These are phyloP conservation scores for Ustilago xerochloae DNA, from an alignment of 1,284 basidiomycete genomes.

Conservation along the genomic window DNA sequence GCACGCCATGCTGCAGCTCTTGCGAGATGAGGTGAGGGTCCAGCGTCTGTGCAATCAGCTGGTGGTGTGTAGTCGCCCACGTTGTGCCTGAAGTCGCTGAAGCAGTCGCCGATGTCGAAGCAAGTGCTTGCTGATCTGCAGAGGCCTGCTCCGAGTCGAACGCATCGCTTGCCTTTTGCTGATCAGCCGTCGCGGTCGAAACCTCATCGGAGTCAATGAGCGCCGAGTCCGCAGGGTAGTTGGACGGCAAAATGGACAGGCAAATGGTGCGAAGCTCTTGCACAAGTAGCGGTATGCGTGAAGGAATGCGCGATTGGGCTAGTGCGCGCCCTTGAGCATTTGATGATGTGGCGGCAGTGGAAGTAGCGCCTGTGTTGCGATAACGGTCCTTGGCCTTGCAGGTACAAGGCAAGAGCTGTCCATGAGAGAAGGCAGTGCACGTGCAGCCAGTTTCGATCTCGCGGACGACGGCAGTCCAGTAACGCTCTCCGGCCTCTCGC, in stretches of 20 bases:
- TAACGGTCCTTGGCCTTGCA: constrained; percentile 30
- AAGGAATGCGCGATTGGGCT: constrained; percentile 70
- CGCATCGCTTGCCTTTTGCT: not conserved
- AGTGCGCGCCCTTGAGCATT: not conserved
- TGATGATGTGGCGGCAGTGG: too few species aligned
- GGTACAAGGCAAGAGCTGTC: constrained; percentile 66
- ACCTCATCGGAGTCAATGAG: constrained; percentile 69
- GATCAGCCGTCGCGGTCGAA: not conserved
- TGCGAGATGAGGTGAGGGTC: constrained; percentile 78
- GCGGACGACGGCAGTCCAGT: constrained; percentile 83
- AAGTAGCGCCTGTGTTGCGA: not conserved
- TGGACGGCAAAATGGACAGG: constrained; percentile 77
- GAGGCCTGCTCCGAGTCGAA: not conserved
- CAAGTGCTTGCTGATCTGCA: not conserved
- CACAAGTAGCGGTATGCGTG: constrained; percentile 79
- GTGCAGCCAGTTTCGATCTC: constrained; percentile 86
- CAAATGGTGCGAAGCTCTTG: constrained; percentile 83
- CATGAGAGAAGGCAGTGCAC: constrained; percentile 77
- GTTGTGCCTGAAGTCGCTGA: too few species aligned
- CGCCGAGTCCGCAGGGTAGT: constrained; percentile 72
- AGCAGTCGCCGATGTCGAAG: constrained; percentile 1
- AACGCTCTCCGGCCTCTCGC: constrained; percentile 79
- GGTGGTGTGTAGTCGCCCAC: constrained; percentile 48
- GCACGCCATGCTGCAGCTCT: constrained; percentile 80
- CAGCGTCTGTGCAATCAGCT: constrained; percentile 70